phyloP scores from a whole-genome alignment of 176 grass and related monocot species.

The Triticum monococcum region DNA sequence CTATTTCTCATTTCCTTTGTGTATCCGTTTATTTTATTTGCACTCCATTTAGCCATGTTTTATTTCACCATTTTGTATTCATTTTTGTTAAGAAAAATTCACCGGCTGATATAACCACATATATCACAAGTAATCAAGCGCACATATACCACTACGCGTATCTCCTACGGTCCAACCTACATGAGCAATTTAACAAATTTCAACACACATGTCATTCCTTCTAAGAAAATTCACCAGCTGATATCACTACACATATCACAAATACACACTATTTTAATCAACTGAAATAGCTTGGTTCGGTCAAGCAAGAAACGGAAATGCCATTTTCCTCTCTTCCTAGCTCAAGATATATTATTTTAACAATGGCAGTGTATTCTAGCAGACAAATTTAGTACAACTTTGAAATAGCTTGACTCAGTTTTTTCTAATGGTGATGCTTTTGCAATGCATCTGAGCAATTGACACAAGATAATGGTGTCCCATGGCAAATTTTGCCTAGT shows the following conservation, averaged over 20 bases:
- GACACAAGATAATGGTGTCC: not conserved
- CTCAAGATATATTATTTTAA: not conserved
- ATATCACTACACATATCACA: not conserved
- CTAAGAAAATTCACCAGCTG: not conserved
- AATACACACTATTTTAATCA: not conserved
- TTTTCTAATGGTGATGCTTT: not conserved
- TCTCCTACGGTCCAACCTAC: not conserved
- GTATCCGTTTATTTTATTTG: not conserved
- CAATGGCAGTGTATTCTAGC: not conserved
- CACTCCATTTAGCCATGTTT: not conserved
- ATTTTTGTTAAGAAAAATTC: not conserved
- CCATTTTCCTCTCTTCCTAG: not conserved
- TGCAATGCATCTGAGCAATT: not conserved
- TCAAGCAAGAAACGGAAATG: not conserved
- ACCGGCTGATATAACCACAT: not conserved
- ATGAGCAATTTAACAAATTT: not conserved
- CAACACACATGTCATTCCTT: not conserved
- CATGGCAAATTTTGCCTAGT: not conserved
- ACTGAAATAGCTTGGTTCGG: not conserved
- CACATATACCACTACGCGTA: too few relatives aligned
- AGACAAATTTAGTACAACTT: not conserved
- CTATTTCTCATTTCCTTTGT: not conserved
- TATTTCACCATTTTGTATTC: not conserved
- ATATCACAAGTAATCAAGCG: too few relatives aligned
- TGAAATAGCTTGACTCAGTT: not conserved